Percentiles rank a stretch among this genome's conserved stretches.
Conservation (phyloP, 23 red algal species). For the Gracilariopsis chorda region DNA sequence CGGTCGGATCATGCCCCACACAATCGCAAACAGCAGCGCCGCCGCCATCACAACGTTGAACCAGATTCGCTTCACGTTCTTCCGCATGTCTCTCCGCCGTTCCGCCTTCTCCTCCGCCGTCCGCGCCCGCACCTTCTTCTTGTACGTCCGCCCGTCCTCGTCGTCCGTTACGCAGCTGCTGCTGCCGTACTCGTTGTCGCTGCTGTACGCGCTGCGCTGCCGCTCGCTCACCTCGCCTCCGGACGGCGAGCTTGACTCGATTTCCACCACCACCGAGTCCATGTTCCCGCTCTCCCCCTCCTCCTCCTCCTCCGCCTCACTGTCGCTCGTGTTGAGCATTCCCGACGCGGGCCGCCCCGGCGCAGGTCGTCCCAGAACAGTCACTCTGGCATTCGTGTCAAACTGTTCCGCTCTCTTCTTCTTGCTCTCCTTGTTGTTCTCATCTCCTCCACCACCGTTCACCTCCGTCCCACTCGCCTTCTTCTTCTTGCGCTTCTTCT, state of each 20-base stretch:
- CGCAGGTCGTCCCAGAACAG: conserved; percentile 20
- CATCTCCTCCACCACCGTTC: background rate
- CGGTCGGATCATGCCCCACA: conserved; percentile 44
- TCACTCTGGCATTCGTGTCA: conserved; percentile 26
- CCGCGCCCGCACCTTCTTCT: background rate
- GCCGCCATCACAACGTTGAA: conserved; percentile 62
- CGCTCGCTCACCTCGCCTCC: background rate
- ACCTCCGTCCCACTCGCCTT: background rate
- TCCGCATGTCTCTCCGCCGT: conserved; percentile 37
- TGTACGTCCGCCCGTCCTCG: conserved; percentile 40
- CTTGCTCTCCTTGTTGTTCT: background rate
- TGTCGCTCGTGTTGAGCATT: background rate
- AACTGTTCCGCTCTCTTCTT: conserved; percentile 13
- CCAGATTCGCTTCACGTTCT: conserved; percentile 63
- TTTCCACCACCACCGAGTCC: background rate
- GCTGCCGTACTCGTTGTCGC: background rate
- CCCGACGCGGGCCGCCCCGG: conserved; percentile 23
- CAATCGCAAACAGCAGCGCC: conserved; percentile 29
- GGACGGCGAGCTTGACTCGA: background rate
- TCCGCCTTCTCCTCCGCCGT: conserved; percentile 14
- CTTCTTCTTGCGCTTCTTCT: conserved; percentile 28
- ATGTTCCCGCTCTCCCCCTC: background rate
- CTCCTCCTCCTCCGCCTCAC: background rate
- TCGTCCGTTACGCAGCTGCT: background rate
- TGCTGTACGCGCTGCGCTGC: background rate